A percentile compares a stretch with the other conserved stretches of the same genome.
phyloP scores from a whole-genome alignment of 148 eudicot genomes.

The Nepenthes mirabilis region DNA sequence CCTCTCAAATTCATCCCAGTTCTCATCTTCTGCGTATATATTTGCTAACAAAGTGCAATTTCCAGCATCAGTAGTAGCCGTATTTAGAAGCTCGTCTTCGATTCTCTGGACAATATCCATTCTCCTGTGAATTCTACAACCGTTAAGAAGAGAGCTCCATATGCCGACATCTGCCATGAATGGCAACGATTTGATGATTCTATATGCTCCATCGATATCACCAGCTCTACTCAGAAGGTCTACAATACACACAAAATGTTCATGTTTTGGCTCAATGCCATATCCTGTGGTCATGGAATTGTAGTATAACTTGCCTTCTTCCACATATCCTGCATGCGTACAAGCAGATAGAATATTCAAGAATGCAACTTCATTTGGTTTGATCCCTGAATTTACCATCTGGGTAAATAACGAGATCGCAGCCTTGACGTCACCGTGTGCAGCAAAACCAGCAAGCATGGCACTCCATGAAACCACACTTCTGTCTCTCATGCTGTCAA shows the following conservation, averaged over 20 bases:
- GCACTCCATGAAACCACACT: constrained; percentile 55
- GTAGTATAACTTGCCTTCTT: constrained; percentile 33
- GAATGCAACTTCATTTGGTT: constrained; percentile 46
- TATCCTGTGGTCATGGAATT: constrained; percentile 31
- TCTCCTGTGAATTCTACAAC: constrained; percentile 44
- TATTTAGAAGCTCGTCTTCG: constrained; percentile 15
- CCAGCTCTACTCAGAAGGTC: constrained; percentile 57
- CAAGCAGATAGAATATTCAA: constrained; percentile 51
- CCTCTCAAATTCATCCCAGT: constrained; percentile 34
- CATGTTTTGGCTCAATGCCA: constrained; percentile 25
- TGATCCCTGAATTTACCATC: constrained; percentile 34
- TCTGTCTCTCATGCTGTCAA: constrained; percentile 29
- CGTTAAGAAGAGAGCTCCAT: constrained; percentile 47
- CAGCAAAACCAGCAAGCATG: constrained; percentile 41
- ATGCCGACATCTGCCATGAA: constrained; percentile 30
- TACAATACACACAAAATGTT: constrained; percentile 44
- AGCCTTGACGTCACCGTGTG: constrained; percentile 32
- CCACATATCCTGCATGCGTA: constrained; percentile 47
- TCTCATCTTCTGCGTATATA: constrained; percentile 39
- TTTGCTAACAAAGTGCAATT: constrained; percentile 42
- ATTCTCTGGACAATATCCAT: constrained; percentile 31
- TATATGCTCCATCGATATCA: constrained; percentile 40
- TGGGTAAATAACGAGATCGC: constrained; percentile 27
- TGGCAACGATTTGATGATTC: constrained; percentile 33
- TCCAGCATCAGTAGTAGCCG: constrained; percentile 34